Evolutionary conservation across 2,329 filamentous ascomycete species (phyloP).

Genomic region (Colletotrichum gloeosporioides): DNA sequence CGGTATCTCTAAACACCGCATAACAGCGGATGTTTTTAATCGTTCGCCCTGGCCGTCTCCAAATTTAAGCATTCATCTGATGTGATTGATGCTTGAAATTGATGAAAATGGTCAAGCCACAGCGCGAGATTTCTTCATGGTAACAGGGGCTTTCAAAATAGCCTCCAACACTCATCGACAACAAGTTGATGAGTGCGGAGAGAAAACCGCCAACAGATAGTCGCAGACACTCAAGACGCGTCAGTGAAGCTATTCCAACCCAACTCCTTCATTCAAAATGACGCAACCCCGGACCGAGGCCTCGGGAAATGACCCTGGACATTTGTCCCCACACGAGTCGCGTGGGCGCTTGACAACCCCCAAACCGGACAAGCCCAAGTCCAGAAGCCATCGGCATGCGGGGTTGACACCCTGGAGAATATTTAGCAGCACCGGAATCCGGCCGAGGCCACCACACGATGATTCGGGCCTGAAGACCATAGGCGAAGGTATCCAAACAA

Average conservation of each 20-base stretch:
- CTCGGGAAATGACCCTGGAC: not conserved
- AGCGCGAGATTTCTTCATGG: not conserved
- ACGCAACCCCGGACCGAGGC: not conserved
- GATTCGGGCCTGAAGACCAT: not conserved
- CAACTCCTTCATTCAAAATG: not conserved
- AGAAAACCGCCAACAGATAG: not conserved
- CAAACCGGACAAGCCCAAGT: not conserved
- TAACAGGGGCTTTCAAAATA: not conserved
- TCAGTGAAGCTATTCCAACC: not conserved
- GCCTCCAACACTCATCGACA: not conserved
- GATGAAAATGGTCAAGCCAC: not conserved
- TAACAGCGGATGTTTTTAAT: not conserved
- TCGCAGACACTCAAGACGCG: not conserved
- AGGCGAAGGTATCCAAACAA: not conserved
- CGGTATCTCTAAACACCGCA: not conserved
- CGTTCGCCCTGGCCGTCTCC: not conserved
- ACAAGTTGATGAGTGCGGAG: not conserved
- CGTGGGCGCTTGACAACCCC: not conserved
- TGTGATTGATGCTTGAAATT: not conserved
- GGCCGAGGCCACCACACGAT: not conserved
- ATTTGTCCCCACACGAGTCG: not conserved
- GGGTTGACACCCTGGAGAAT: slow-evolving; percentile 1
- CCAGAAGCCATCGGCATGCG: not conserved
- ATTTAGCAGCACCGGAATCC: slow-evolving; percentile 8
- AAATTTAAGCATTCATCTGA: not conserved